Conservation (phyloP, 2,329 filamentous ascomycete genomes). For the Trichoderma sp. region DNA sequence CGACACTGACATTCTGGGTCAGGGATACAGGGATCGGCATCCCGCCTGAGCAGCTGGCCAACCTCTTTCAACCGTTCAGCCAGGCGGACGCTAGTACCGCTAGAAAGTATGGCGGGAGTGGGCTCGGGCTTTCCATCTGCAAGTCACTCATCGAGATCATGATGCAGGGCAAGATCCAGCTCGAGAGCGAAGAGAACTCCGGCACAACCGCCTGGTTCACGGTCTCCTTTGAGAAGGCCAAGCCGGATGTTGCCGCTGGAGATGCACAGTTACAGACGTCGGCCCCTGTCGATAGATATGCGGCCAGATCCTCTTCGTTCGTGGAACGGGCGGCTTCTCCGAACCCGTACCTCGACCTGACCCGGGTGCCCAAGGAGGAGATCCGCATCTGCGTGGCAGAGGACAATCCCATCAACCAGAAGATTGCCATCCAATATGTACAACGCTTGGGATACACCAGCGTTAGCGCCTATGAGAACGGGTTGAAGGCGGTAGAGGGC, state of each 20-base stretch:
- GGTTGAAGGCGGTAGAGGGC: slow-evolving; percentile 83
- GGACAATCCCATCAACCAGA: slow-evolving; percentile 92
- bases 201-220: slow-evolving; percentile 79
- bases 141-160: slow-evolving; percentile 92
- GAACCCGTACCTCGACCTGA: slow-evolving; percentile 65
- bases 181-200: slow-evolving; percentile 72
- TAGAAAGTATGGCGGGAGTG: slow-evolving; percentile 87
- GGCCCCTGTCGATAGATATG: slow-evolving; percentile 43
- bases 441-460: slow-evolving; percentile 77
- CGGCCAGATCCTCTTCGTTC: slow-evolving; percentile 35
- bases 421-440: slow-evolving; percentile 90
- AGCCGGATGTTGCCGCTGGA: slow-evolving; percentile 59
- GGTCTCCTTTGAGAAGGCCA: slow-evolving; percentile 82
- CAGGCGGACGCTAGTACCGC: slow-evolving; percentile 91
- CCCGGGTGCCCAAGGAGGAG: slow-evolving; percentile 72
- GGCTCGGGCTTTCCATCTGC: slow-evolving; percentile 89
- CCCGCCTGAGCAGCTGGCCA: slow-evolving; percentile 75
- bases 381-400: slow-evolving; percentile 91
- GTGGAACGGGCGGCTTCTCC: slow-evolving; percentile 45
- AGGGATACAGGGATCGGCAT: slow-evolving; percentile 92
- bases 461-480: slow-evolving; percentile 88
- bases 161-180: slow-evolving; percentile 81
- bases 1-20: slow-evolving; percentile 82
- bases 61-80: slow-evolving; percentile 89
- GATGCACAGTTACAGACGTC: slow-evolving; percentile 50